phyloP scores from a whole-genome alignment of 75 land plant species.

The Adiantum capillusveneris region DNA sequence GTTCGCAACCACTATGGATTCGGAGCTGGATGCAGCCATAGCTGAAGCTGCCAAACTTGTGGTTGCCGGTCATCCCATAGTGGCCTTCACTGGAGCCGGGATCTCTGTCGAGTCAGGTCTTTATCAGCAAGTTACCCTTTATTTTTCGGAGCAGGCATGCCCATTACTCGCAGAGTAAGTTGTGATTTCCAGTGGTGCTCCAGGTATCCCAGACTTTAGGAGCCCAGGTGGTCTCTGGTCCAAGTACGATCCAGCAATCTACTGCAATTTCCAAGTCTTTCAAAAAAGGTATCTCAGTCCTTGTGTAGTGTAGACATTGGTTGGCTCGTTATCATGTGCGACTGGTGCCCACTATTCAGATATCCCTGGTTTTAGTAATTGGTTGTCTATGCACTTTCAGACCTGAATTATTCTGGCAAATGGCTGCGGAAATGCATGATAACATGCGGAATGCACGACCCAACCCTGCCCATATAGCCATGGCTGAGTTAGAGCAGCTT shows the following conservation, averaged over 20 bases:
- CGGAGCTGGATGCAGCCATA: slow-evolving; percentile 12
- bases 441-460: slow-evolving; percentile 19
- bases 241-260: slow-evolving; percentile 22
- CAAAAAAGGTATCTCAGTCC: slow-evolving; percentile 14
- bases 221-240: slow-evolving; percentile 31
- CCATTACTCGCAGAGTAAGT: too few relatives aligned
- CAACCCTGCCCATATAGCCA: slow-evolving; percentile 25
- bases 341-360: background rate
- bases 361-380: background rate
- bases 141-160: too few relatives aligned
- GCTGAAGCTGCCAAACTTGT: slow-evolving; percentile 12
- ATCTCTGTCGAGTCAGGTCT: slow-evolving; percentile 34
- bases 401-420: slow-evolving; percentile 32
- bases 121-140: too few relatives aligned
- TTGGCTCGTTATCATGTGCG: background rate
- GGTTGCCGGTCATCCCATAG: slow-evolving; percentile 6
- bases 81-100: slow-evolving; percentile 33
- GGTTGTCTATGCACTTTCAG: slow-evolving; percentile 5
- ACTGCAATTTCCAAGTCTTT: slow-evolving; percentile 18
- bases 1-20: too few relatives aligned
- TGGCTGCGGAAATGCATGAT: slow-evolving; percentile 28
- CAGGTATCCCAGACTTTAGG: slow-evolving; percentile 32
- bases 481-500: slow-evolving; percentile 22
- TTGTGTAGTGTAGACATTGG: background rate
- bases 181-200: too few relatives aligned